These are phyloP conservation scores for Rachicladosporium sp. DNA, from an alignment of 2,329 filamentous ascomycete genomes.

Conservation along the genomic window DNA sequence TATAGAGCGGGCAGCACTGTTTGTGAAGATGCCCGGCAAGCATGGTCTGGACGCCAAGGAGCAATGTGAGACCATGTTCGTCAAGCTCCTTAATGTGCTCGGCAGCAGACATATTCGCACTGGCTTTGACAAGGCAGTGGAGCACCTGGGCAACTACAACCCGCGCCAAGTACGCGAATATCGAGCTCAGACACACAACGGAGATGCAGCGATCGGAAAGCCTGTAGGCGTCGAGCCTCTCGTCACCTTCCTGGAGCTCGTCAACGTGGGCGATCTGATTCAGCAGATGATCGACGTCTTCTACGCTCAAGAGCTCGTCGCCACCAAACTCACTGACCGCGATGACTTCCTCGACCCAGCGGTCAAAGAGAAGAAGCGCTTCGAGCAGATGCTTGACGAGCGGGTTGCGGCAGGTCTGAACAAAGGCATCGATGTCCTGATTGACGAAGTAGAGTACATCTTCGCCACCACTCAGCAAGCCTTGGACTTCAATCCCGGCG, in stretches of 20 bases:
- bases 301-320: slow-evolving; percentile 85
- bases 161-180: slow-evolving; percentile 65
- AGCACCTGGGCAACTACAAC: slow-evolving; percentile 82
- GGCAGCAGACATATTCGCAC: slow-evolving; percentile 77
- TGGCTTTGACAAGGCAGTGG: slow-evolving; percentile 89
- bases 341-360: slow-evolving; percentile 92
- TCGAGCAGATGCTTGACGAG: slow-evolving; percentile 97
- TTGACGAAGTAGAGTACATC: slow-evolving; percentile 95
- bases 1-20: slow-evolving; percentile 71
- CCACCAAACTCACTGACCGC: slow-evolving; percentile 69
- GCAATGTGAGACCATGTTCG: slow-evolving; percentile 83
- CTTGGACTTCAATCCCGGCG: slow-evolving; percentile 75
- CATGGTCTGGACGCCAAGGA: slow-evolving; percentile 67
- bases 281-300: slow-evolving; percentile 99
- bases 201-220: slow-evolving; percentile 18
- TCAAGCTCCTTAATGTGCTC: slow-evolving; percentile 68
- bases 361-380: slow-evolving; percentile 91
- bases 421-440: slow-evolving; percentile 94
- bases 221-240: slow-evolving; percentile 68
- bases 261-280: slow-evolving; percentile 95
- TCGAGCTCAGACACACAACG: slow-evolving; percentile 10
- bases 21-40: slow-evolving; percentile 68
- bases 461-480: slow-evolving; percentile 77
- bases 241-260: slow-evolving; percentile 90
- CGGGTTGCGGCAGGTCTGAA: slow-evolving; percentile 90